Evolutionary conservation across 2,329 filamentous ascomycete genomes (phyloP).

Genomic region (Paecilomyces variotii): DNA sequence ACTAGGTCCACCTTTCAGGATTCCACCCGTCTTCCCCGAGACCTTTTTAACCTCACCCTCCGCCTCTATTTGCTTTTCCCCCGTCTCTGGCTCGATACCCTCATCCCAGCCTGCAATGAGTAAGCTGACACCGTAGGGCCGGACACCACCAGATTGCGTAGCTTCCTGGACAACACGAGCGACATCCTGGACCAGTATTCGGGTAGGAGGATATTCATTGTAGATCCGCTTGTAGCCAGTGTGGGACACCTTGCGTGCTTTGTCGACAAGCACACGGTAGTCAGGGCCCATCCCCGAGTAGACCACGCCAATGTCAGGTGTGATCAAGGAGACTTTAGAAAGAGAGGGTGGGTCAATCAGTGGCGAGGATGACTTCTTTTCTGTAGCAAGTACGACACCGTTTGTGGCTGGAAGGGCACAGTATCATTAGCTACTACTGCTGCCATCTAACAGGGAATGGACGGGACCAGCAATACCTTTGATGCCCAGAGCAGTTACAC

Average conservation of each 20-base stretch:
- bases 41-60: conserved; percentile 60
- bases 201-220: conserved; percentile 99
- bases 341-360: conserved; percentile 92
- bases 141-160: conserved; percentile 93
- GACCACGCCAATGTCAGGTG: conserved; percentile 98
- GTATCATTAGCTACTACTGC: conserved; percentile 8
- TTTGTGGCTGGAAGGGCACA: conserved; percentile 65
- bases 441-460: not conserved
- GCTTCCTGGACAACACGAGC: conserved; percentile 98
- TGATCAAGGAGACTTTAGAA: conserved; percentile 96
- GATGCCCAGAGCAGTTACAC: conserved; percentile 95
- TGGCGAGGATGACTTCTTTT: conserved; percentile 98
- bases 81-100: conserved; percentile 78
- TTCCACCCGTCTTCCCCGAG: conserved; percentile 84
- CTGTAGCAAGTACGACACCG: conserved; percentile 95
- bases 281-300: conserved; percentile 99
- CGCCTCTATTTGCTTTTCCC: conserved; percentile 47
- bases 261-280: conserved; percentile 95
- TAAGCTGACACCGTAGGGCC: conserved; percentile 92
- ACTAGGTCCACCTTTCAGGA: conserved; percentile 91
- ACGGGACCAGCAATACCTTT: conserved; percentile 58
- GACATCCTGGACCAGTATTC: conserved; percentile 98
- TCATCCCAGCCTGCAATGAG: conserved; percentile 97
- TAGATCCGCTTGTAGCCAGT: conserved; percentile 99
- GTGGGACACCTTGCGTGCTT: conserved; percentile 95